A percentile compares a stretch with the other conserved stretches of the same genome.
These are phyloP conservation scores for Ophiosphaerella herpotricha DNA, from an alignment of 2,329 filamentous ascomycete species.

Conservation along the genomic window DNA sequence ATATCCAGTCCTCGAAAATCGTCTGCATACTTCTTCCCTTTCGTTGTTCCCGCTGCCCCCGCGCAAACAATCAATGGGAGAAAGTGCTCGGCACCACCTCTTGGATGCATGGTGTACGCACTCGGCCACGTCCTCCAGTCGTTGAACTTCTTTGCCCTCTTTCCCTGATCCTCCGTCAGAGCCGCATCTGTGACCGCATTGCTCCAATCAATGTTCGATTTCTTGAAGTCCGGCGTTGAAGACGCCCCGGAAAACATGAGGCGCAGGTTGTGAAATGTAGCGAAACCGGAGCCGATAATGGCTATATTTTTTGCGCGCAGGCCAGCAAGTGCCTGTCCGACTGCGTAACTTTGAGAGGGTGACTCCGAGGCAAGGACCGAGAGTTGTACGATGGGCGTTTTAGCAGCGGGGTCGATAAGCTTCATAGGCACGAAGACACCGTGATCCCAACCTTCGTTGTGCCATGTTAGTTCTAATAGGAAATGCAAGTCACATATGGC, in stretches of 20 bases:
- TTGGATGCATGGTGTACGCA: conserved; percentile 60
- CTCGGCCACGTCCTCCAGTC: conserved; percentile 56
- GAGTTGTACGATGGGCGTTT: conserved; percentile 62
- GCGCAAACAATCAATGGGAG: conserved; percentile 63
- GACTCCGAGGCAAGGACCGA: conserved; percentile 60
- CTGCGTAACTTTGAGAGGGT: conserved; percentile 54
- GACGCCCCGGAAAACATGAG: conserved; percentile 49
- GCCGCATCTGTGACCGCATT: conserved; percentile 51
- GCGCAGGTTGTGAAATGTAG: conserved; percentile 61
- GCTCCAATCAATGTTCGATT: conserved; percentile 53
- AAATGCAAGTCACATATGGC: neutral
- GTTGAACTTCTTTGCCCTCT: conserved; percentile 49
- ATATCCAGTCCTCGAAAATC: conserved; percentile 56
- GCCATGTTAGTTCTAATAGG: neutral
- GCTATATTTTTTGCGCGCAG: conserved; percentile 61
- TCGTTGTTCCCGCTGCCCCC: conserved; percentile 53
- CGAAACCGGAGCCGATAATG: conserved; percentile 64
- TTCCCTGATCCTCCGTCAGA: conserved; percentile 35
- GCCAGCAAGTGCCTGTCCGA: conserved; percentile 58
- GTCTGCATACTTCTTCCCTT: conserved; percentile 55
- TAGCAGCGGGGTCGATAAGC: conserved; percentile 58
- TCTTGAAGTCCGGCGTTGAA: conserved; percentile 35
- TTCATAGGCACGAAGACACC: conserved; percentile 64
- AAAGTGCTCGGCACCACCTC: conserved; percentile 61
- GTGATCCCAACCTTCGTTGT: conserved; percentile 60